A percentile compares a stretch with the other conserved stretches of the same genome.
These are phyloP conservation scores for Choanephora cucurbitarum DNA, from an alignment of 371 early-diverging fungal species.

Conservation along the genomic window DNA sequence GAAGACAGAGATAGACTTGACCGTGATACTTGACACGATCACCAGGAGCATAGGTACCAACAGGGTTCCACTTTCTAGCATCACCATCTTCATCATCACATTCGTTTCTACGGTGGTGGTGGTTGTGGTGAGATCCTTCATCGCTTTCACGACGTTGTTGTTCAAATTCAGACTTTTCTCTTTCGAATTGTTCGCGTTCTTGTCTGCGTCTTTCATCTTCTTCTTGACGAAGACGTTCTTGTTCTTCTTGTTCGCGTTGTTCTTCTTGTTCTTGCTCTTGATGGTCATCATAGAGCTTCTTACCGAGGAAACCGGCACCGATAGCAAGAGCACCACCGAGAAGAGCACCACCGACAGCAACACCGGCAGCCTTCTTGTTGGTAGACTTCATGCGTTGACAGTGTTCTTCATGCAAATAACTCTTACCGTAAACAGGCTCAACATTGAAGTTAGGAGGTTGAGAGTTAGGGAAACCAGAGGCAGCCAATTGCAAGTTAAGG, in stretches of 20 bases:
- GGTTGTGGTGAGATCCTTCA: neutral
- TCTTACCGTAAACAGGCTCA: slow-evolving; percentile 47
- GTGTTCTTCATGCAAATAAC: slow-evolving; percentile 52
- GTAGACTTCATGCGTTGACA: slow-evolving; percentile 50
- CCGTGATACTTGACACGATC: slow-evolving; percentile 60
- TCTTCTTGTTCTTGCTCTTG: slow-evolving; percentile 38
- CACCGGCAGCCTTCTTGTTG: slow-evolving; percentile 47
- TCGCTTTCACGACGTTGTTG: slow-evolving; percentile 16
- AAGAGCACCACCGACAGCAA: slow-evolving; percentile 50
- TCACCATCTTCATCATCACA: slow-evolving; percentile 16
- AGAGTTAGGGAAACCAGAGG: slow-evolving; percentile 52
- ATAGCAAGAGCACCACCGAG: slow-evolving; percentile 49
- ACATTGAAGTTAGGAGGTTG: slow-evolving; percentile 21
- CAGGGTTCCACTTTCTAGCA: slow-evolving; percentile 53
- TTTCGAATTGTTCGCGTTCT: slow-evolving; percentile 28
- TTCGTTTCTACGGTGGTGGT: slow-evolving; percentile 11
- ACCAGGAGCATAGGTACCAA: slow-evolving; percentile 57
- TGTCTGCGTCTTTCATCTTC: slow-evolving; percentile 24
- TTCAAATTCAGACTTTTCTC: slow-evolving; percentile 22
- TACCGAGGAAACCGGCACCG: slow-evolving; percentile 56
- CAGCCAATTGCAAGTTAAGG: slow-evolving; percentile 51
- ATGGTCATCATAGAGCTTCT: slow-evolving; percentile 50
- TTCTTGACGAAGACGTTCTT: slow-evolving; percentile 26
- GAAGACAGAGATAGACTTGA: slow-evolving; percentile 52
- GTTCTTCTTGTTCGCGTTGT: slow-evolving; percentile 32